Conservation (phyloP, 2,329 filamentous ascomycete genomes). For the Dactylellina sp. region DNA sequence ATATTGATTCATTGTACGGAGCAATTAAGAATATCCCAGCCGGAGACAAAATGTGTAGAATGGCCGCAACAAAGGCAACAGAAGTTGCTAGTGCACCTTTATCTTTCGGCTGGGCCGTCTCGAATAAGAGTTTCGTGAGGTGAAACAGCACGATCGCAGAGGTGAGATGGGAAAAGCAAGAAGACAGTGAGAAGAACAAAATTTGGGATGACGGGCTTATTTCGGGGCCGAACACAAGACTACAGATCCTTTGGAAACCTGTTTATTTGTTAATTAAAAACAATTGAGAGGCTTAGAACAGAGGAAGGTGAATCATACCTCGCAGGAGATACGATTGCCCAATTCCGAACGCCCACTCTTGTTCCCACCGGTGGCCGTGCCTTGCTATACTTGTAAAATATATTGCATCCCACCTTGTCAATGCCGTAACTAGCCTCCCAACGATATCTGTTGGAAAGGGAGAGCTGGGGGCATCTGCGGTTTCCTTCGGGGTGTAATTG, state of each 20-base stretch:
- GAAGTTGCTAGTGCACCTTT: constrained; percentile 60
- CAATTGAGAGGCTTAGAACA: neutral
- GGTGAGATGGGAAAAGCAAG: constrained; percentile 79
- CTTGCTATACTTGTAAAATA: constrained; percentile 76
- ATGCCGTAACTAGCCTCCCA: constrained; percentile 67
- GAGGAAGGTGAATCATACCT: constrained; percentile 15
- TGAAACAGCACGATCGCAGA: constrained; percentile 79
- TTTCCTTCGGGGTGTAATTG: constrained; percentile 55
- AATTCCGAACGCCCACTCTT: constrained; percentile 76
- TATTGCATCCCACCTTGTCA: constrained; percentile 84
- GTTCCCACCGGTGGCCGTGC: constrained; percentile 78
- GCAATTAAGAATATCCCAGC: constrained; percentile 90
- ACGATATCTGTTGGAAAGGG: constrained; percentile 10
- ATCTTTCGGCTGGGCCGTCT: constrained; percentile 25
- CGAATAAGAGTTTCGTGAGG: constrained; percentile 72
- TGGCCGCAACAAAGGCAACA: constrained; percentile 76
- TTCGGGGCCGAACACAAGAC: constrained; percentile 13
- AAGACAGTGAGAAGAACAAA: constrained; percentile 73
- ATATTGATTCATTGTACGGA: constrained; percentile 84
- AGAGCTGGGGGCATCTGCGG: constrained; percentile 11
- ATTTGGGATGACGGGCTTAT: constrained; percentile 40
- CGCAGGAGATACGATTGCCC: constrained; percentile 46
- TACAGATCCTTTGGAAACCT: constrained; percentile 31
- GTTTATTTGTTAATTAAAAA: constrained; percentile 17
- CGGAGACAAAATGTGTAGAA: constrained; percentile 84